Base-by-base conservation (phyloP, 2,329 filamentous ascomycete genomes). In the Exophiala spinifera region DNA sequence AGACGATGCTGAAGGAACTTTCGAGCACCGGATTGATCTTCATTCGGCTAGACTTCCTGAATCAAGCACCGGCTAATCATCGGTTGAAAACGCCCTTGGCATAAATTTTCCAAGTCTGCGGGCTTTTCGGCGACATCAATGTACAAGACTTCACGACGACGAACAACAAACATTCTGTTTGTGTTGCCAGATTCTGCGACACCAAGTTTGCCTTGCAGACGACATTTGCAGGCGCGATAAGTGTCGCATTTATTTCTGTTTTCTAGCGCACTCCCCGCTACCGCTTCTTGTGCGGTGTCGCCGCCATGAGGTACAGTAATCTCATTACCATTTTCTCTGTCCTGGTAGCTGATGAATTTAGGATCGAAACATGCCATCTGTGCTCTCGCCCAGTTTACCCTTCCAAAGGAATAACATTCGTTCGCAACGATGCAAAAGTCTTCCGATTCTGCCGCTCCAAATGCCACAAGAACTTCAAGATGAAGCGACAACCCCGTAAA, bases 401-500 rank as follows among this genome's bases (percentile, higher is more conserved):
- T 28, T 76, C 77, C 62, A 84, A 82, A 70, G 77, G 81, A 56
- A 88, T 87, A 62, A 85, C 82, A 61, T 87, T 87, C 65, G 79
- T 85, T 62, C 80, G 80, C 68, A 84, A 84, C 71, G 84, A 86
- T 71, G 83, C 82, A 60, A 80, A 81, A 63, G 70, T 78, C 58
- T 87, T 87, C 72, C 77, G 80, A 49, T 88, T 87, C 74, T 87
- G 85, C 75, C 79, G 83, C 46, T 79, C 75, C 45, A 84, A 85
- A 77, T 84, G 81, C 72, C 84, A 87, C 74, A 85, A 85, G 67
- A 86, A 85, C 73, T 95, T 95, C 83, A 94, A 95, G 77, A 95
- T 95, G 89, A 96, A 96, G 87, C 86, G 94, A 64, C 96, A 97
- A 76, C 91, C 92, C 33, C 86, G 92, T 71, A 96, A 96, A 75